Conservation (phyloP, 768 basidiomycete species). For the Boletus vermiculosoides region DNA sequence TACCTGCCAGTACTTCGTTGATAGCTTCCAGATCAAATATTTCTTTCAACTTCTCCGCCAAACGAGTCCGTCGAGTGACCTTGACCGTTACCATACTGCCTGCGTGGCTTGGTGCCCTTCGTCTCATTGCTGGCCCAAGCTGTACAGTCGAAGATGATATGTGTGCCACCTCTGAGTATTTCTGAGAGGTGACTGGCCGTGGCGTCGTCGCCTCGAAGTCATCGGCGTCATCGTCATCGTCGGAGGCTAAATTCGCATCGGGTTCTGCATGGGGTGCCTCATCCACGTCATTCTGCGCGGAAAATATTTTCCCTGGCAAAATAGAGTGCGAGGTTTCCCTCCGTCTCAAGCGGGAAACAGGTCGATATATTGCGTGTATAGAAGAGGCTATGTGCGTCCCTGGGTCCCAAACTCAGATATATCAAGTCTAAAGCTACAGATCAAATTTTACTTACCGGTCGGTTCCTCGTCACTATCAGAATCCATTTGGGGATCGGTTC, state of each 20-base stretch:
- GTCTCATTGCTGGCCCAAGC: slow-evolving; percentile 21
- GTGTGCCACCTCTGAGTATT: slow-evolving; percentile 5
- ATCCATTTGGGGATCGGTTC: slow-evolving; percentile 40
- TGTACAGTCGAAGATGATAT: slow-evolving; percentile 9
- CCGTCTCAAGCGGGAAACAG: slow-evolving; percentile 65
- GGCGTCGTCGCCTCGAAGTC: slow-evolving; percentile 60
- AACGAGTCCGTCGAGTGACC: slow-evolving; percentile 59
- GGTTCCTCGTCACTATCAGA: slow-evolving; percentile 67
- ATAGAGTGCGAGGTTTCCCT: slow-evolving; percentile 26
- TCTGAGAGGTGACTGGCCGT: slow-evolving; percentile 30
- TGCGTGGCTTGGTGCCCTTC: slow-evolving; percentile 37
- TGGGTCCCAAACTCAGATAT: slow-evolving; percentile 21
- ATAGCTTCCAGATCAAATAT: slow-evolving; percentile 82
- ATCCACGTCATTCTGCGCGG: slow-evolving; percentile 28
- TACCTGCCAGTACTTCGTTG: slow-evolving; percentile 82
- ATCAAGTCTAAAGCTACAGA: neutral
- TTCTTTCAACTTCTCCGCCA: slow-evolving; percentile 87
- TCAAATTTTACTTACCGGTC: slow-evolving; percentile 34
- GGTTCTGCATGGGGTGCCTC: slow-evolving; percentile 33
- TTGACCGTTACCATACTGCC: slow-evolving; percentile 76
- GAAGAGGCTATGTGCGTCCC: slow-evolving; percentile 68
- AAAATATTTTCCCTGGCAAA: slow-evolving; percentile 8
- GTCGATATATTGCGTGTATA: slow-evolving; percentile 84
- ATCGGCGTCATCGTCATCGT: slow-evolving; percentile 53
- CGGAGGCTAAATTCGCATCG: slow-evolving; percentile 38